Evolutionary conservation across 2,329 filamentous ascomycete genomes (phyloP).

Genomic region (Colletotrichum brevisporum): DNA sequence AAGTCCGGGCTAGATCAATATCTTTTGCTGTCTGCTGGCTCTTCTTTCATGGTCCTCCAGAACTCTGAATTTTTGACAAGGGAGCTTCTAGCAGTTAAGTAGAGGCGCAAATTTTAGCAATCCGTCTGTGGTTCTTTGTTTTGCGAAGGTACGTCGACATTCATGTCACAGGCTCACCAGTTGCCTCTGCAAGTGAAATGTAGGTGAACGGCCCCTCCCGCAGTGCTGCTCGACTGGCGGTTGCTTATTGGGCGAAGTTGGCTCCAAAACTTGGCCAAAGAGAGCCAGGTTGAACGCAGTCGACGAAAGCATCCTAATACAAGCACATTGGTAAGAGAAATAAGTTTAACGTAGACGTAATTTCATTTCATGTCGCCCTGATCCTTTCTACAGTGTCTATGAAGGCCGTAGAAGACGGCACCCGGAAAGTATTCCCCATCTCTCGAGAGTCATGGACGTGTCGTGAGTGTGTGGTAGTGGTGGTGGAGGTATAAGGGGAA

Average conservation of each 20-base stretch:
- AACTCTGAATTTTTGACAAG: no score
- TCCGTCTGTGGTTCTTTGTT: no score
- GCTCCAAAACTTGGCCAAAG: no score
- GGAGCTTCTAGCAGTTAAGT: no score
- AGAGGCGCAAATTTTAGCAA: no score
- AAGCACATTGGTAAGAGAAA: neutral
- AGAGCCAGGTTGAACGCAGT: neutral
- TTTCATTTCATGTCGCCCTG: conserved; percentile 44
- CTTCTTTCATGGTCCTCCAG: no score
- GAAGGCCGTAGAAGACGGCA: conserved; percentile 41
- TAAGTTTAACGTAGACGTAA: conserved; percentile 40
- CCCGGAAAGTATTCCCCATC: conserved; percentile 37
- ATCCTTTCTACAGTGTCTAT: conserved; percentile 44
- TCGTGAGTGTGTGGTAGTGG: conserved; percentile 35
- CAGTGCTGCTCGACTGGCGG: no score
- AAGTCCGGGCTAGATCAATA: conserved; percentile 35
- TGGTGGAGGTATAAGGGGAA: conserved; percentile 38
- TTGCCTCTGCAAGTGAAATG: no score
- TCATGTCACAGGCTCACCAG: no score
- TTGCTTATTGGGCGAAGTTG: no score
- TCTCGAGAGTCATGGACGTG: conserved; percentile 38
- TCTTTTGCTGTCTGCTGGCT: neutral
- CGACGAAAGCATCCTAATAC: neutral
- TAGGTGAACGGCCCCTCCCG: no score
- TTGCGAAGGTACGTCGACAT: no score